Conservation (phyloP, 2,329 filamentous ascomycete genomes). For the Metarhizium anisopliae region DNA sequence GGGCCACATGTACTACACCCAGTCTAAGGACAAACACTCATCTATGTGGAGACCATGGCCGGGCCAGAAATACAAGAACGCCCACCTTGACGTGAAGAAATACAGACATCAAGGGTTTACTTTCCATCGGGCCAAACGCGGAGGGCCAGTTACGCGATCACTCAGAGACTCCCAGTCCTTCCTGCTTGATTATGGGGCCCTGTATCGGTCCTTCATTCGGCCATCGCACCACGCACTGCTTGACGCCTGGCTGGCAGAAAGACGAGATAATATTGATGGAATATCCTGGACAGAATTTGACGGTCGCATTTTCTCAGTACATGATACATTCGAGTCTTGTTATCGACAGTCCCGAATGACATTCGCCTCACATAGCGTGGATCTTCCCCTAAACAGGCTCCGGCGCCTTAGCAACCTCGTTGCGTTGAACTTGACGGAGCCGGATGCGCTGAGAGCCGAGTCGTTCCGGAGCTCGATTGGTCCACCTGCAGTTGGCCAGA, state of each 20-base stretch:
- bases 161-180: slow-evolving; percentile 4
- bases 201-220: slow-evolving; percentile 4
- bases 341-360: neutral
- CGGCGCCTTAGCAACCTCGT: slow-evolving; percentile 5
- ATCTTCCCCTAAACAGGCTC: neutral
- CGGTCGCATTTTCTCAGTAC: slow-evolving; percentile 2
- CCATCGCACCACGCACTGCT: slow-evolving; percentile 3
- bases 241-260: slow-evolving; percentile 2
- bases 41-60: slow-evolving; percentile 4
- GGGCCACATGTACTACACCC: slow-evolving; percentile 5
- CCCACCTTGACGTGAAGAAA: neutral
- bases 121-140: neutral
- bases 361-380: slow-evolving; percentile 2
- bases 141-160: neutral
- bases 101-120: slow-evolving; percentile 5
- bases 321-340: neutral
- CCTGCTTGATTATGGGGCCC: slow-evolving; percentile 1
- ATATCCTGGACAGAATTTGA: slow-evolving; percentile 6
- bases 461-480: slow-evolving; percentile 3
- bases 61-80: neutral
- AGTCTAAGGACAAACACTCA: slow-evolving; percentile 1
- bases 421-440: neutral
- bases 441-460: neutral
- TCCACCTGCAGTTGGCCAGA: neutral
- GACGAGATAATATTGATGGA: slow-evolving; percentile 2